Evolutionary conservation across 805 yeast genomes (phyloP).

Genomic region (Candida sithepensis): DNA sequence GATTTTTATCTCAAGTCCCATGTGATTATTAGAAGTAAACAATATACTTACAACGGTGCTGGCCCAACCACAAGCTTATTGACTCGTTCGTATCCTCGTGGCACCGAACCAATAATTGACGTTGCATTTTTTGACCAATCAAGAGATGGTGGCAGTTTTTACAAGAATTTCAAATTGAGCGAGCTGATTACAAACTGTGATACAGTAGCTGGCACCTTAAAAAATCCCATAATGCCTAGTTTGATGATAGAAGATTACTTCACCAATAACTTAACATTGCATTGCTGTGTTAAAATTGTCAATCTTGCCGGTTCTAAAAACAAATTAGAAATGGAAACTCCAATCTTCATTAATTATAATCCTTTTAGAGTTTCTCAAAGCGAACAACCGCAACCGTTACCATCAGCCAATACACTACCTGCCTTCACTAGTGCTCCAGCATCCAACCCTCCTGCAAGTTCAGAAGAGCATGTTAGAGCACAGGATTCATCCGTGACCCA

Average conservation of each 20-base stretch:
- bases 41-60: conserved; percentile 4
- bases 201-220: conserved; percentile 5
- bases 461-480: background rate
- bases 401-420: background rate
- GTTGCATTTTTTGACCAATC: conserved; percentile 9
- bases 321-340: background rate
- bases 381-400: background rate
- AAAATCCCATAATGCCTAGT: conserved; percentile 15
- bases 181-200: conserved; percentile 8
- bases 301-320: background rate
- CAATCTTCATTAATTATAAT: background rate
- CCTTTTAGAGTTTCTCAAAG: background rate
- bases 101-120: conserved; percentile 12
- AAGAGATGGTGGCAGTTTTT: background rate
- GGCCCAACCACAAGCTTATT: background rate
- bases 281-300: background rate
- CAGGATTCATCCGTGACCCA: no score
- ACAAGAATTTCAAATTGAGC: background rate
- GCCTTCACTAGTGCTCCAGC: background rate
- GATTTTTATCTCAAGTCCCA: conserved; percentile 5
- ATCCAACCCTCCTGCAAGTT: background rate
- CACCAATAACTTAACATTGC: conserved; percentile 2
- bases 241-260: conserved; percentile 11
- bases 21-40: conserved; percentile 7
- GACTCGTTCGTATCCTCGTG: conserved; percentile 1